A percentile compares a stretch with the other conserved stretches of the same genome.
Conservation (phyloP, 257 asterid species). For the Jacaranda copaia region DNA sequence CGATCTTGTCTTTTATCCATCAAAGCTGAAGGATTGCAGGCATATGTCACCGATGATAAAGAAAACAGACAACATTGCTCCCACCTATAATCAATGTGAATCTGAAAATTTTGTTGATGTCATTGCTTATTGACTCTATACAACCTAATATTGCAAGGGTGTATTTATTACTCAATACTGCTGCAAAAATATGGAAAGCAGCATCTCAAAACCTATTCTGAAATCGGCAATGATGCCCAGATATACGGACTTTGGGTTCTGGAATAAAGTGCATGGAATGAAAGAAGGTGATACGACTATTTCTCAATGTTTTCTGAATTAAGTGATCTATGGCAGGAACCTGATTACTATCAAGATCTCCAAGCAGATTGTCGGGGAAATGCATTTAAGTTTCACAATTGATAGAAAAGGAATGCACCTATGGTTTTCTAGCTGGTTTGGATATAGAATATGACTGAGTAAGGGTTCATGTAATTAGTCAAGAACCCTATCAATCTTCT, state of each 20-base stretch:
- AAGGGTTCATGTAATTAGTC: neutral
- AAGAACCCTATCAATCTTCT: too few relatives aligned
- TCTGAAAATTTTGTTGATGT: neutral
- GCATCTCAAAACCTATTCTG: too few relatives aligned
- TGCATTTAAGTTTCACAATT: neutral
- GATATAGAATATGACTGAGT: neutral
- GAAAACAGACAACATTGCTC: neutral
- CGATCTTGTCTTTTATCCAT: too few relatives aligned
- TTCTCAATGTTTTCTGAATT: neutral
- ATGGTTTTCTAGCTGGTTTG: neutral
- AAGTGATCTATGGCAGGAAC: neutral
- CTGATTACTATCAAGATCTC: neutral
- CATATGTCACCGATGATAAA: too few relatives aligned
- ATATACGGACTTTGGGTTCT: too few relatives aligned
- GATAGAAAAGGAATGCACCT: neutral
- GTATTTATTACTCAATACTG: neutral
- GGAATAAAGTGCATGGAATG: too few relatives aligned
- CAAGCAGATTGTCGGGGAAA: neutral
- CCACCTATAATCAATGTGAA: neutral
- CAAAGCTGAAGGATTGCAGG: too few relatives aligned
- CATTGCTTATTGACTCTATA: neutral
- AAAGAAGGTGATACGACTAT: neutral
- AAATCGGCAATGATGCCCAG: too few relatives aligned
- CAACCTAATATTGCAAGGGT: neutral
- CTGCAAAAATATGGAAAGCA: neutral